Percentiles rank a stretch among this genome's conserved stretches.
phyloP scores from a whole-genome alignment of 2,329 filamentous ascomycete genomes.

The Penicillium oxalicum region DNA sequence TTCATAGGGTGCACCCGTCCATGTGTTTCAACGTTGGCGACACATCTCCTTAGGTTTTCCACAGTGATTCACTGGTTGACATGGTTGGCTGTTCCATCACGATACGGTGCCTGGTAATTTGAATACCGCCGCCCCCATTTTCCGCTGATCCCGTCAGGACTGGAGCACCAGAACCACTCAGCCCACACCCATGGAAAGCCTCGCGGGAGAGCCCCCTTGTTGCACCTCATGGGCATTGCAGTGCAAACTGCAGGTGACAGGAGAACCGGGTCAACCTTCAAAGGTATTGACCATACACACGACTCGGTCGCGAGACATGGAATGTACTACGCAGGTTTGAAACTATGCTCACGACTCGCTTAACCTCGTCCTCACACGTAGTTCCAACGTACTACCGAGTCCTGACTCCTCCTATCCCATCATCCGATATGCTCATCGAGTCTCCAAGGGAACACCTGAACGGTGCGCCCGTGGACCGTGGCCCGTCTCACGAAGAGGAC shows the following conservation, averaged over 20 bases:
- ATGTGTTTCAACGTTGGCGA: no score
- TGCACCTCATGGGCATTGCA: slow-evolving; percentile 8
- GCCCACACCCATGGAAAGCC: slow-evolving; percentile 6
- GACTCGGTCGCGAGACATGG: no score
- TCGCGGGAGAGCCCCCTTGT: slow-evolving; percentile 8
- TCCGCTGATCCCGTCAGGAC: not conserved
- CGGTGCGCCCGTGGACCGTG: slow-evolving; percentile 10
- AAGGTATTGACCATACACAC: not conserved
- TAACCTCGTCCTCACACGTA: not conserved
- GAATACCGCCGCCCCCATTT: no score
- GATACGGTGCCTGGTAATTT: not conserved
- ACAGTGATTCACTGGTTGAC: no score
- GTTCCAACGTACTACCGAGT: not conserved
- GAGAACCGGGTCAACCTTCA: not conserved
- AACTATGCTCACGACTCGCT: no score
- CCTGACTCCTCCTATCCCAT: not conserved
- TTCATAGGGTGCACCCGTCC: no score
- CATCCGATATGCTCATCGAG: not conserved
- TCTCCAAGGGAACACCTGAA: slow-evolving; percentile 10
- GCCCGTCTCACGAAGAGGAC: slow-evolving; percentile 2
- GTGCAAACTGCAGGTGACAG: slow-evolving; percentile 1
- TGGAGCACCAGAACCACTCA: not conserved
- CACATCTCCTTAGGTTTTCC: no score
- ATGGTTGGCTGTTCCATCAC: not conserved
- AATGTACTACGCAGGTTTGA: no score